Percentiles rank a stretch among this genome's conserved stretches.
These are phyloP conservation scores for Penicillium subrubescens DNA, from an alignment of 495 filamentous ascomycete genomes.

Conservation along the genomic window DNA sequence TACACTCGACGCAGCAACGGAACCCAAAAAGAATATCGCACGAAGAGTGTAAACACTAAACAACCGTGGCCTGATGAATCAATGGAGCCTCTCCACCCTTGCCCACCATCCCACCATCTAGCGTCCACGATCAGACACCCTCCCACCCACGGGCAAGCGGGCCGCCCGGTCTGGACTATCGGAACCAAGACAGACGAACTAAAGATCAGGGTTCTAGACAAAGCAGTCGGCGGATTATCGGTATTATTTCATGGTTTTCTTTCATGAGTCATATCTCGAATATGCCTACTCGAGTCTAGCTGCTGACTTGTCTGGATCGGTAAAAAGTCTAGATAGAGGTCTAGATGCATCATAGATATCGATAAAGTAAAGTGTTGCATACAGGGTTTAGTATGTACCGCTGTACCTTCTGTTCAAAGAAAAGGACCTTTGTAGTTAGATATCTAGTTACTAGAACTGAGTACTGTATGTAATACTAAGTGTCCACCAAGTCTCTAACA, in stretches of 20 bases:
- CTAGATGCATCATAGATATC: background rate
- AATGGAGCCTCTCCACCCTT: background rate
- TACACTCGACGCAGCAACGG: no score
- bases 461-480: background rate
- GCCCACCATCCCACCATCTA: no score
- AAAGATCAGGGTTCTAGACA: conserved; percentile 2
- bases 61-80: background rate
- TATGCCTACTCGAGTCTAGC: background rate
- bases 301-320: background rate
- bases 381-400: background rate
- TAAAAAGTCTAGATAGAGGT: background rate
- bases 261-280: conserved; percentile 7
- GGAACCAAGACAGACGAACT: background rate
- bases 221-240: background rate
- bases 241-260: background rate
- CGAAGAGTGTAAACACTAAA: no score
- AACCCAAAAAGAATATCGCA: no score
- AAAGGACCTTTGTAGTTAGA: background rate
- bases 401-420: background rate
- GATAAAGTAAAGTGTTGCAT: no score
- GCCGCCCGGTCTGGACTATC: conserved; percentile 10
- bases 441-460: no score
- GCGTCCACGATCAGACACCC: conserved; percentile 1
- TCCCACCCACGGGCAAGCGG: background rate
- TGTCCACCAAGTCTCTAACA: background rate